A percentile compares a stretch with the other conserved stretches of the same genome.
Evolutionary conservation across 768 basidiomycete genomes (phyloP).

Genomic region (Serendipita sp.): DNA sequence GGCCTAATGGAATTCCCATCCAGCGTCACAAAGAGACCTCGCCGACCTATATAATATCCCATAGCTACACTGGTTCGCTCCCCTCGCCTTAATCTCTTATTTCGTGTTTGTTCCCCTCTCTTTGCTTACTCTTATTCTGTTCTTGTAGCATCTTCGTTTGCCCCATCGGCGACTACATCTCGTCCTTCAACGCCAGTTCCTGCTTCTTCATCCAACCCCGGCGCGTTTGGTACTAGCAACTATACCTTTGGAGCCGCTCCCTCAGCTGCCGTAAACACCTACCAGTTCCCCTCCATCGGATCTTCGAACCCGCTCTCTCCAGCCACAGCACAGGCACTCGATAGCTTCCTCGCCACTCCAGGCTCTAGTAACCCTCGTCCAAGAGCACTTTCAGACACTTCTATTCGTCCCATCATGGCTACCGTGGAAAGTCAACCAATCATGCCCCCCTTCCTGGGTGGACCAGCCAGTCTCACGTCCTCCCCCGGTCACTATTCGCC

Average conservation of each 20-base stretch:
- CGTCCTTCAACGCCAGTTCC: not conserved
- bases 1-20: no score
- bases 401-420: not conserved
- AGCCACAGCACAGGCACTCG: not conserved
- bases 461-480: not conserved
- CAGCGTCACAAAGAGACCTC: not conserved
- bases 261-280: not conserved
- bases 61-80: not conserved
- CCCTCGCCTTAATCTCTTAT: not conserved
- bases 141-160: not conserved
- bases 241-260: not conserved
- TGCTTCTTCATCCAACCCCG: not conserved
- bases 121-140: not conserved
- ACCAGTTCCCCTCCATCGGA: not conserved
- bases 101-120: not conserved
- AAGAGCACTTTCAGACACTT: conserved; percentile 5
- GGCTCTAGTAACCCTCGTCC: not conserved
- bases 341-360: not conserved
- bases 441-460: not conserved
- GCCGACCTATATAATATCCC: not conserved
- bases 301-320: not conserved
- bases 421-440: not conserved
- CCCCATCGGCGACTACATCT: not conserved
- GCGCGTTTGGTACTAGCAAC: not conserved
- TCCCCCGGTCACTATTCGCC: not conserved